A percentile compares a stretch with the other conserved stretches of the same genome.
phyloP scores from a whole-genome alignment of 176 grass and related monocot species.

The Secale cereale region DNA sequence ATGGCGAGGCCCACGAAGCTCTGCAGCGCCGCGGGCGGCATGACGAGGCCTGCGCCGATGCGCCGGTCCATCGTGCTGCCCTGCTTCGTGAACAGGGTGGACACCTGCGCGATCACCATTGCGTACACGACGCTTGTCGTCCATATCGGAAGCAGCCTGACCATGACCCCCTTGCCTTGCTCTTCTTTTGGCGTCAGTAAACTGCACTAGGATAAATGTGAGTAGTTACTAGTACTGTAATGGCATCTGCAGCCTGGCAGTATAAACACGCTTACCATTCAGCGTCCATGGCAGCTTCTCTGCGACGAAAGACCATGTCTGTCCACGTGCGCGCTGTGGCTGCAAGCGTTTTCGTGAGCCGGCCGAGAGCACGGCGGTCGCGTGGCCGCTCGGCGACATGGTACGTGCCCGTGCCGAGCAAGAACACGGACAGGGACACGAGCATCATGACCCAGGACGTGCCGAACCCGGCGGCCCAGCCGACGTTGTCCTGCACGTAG shows the following conservation, averaged over 20 bases:
- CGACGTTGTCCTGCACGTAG: slow-evolving; percentile 59
- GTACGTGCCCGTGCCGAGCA: slow-evolving; percentile 35
- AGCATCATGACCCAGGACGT: slow-evolving; percentile 35
- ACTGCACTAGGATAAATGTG: background rate
- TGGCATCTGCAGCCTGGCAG: background rate
- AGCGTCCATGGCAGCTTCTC: background rate
- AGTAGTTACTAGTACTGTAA: background rate
- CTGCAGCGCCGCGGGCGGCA: slow-evolving; percentile 46
- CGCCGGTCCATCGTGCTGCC: slow-evolving; percentile 41
- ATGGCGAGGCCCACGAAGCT: slow-evolving; percentile 19
- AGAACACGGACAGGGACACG: background rate
- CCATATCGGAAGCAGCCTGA: slow-evolving; percentile 50
- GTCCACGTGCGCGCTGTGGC: background rate
- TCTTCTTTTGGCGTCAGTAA: background rate
- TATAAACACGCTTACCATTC: background rate
- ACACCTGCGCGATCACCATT: slow-evolving; percentile 16
- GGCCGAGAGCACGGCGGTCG: background rate
- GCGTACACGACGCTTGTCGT: slow-evolving; percentile 33
- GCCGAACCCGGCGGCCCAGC: slow-evolving; percentile 47
- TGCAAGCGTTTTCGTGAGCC: background rate
- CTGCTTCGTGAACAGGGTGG: slow-evolving; percentile 68
- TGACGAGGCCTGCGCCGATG: background rate
- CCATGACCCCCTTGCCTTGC: slow-evolving; percentile 1
- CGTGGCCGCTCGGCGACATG: background rate
- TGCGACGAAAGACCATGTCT: background rate